Evolutionary conservation across 768 basidiomycete genomes (phyloP).

Genomic region (Tylopilus felleus): DNA sequence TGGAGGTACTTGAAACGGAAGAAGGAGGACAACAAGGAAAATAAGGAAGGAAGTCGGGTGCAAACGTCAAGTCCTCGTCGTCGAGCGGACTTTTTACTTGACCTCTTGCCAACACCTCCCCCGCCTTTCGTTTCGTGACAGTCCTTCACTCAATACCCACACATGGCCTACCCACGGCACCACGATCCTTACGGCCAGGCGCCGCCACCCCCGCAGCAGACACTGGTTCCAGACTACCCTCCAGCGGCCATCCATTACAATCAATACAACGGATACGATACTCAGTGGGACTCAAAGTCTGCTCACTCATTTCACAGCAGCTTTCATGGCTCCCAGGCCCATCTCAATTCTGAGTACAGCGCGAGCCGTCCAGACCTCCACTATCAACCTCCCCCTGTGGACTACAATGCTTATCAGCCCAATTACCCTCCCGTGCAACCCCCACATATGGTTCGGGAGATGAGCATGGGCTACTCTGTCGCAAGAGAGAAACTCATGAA

Average conservation of each 20-base stretch:
- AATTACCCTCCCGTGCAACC: conserved; percentile 62
- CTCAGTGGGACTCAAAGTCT: conserved; percentile 50
- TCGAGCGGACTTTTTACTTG: conserved; percentile 17
- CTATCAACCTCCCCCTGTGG: conserved; percentile 42
- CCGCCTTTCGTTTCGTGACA: neutral
- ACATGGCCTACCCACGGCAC: conserved; percentile 55
- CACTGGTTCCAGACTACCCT: conserved; percentile 36
- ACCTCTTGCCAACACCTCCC: neutral
- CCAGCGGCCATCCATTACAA: conserved; percentile 28
- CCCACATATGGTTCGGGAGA: conserved; percentile 46
- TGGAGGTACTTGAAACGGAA: too few species aligned
- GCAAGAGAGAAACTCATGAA: conserved; percentile 82
- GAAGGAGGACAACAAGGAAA: too few species aligned
- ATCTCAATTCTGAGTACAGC: conserved; percentile 62
- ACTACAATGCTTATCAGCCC: conserved; percentile 39
- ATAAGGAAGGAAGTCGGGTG: too few species aligned
- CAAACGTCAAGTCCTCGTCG: conserved; percentile 2
- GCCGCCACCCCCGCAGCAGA: conserved; percentile 27
- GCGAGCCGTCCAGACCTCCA: conserved; percentile 45
- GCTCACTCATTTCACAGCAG: conserved; percentile 58
- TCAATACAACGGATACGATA: conserved; percentile 44
- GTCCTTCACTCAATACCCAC: neutral
- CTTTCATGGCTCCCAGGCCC: conserved; percentile 66
- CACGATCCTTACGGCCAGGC: conserved; percentile 43
- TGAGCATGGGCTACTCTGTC: conserved; percentile 57